phyloP scores from a whole-genome alignment of 768 basidiomycete species.

The Tulasnella sp. region DNA sequence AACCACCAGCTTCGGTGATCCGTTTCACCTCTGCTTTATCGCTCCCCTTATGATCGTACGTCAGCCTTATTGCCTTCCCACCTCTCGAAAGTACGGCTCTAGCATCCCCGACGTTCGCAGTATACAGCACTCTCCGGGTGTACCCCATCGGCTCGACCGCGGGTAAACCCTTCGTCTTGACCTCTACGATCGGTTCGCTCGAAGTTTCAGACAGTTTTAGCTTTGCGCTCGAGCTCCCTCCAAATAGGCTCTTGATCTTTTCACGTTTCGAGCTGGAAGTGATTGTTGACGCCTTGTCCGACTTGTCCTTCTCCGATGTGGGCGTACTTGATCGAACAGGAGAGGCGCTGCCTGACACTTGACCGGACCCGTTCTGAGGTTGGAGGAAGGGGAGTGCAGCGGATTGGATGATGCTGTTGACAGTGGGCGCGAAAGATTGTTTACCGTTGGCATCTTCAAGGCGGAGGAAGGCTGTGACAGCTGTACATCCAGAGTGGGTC shows the following conservation, averaged over 20 bases:
- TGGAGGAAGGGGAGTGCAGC: constrained; percentile 14
- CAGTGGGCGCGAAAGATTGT: constrained; percentile 45
- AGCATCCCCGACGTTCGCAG: constrained; percentile 95
- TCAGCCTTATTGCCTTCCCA: constrained; percentile 83
- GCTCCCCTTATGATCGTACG: constrained; percentile 97
- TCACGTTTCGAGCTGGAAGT: neutral
- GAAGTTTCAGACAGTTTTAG: neutral
- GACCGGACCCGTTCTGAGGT: neutral
- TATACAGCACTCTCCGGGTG: constrained; percentile 68
- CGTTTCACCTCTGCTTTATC: constrained; percentile 97
- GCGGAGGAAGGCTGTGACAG: constrained; percentile 89
- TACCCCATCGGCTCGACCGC: too few species aligned
- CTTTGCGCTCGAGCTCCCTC: neutral
- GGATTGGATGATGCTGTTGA: constrained; percentile 24
- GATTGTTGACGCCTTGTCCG: too few species aligned
- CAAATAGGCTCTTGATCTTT: neutral
- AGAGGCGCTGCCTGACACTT: constrained; percentile 23
- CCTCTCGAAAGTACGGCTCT: constrained; percentile 84
- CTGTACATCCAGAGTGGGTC: constrained; percentile 94
- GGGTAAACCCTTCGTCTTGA: too few species aligned
- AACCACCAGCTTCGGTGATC: constrained; percentile 95
- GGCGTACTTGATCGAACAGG: constrained; percentile 8
- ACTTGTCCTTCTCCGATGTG: neutral
- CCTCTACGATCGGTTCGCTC: neutral
- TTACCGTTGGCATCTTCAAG: constrained; percentile 70